Percentiles rank a stretch among this genome's conserved stretches.
phyloP scores from a whole-genome alignment of 1,139 yeast species.

The Kluyveromyces sp. region DNA sequence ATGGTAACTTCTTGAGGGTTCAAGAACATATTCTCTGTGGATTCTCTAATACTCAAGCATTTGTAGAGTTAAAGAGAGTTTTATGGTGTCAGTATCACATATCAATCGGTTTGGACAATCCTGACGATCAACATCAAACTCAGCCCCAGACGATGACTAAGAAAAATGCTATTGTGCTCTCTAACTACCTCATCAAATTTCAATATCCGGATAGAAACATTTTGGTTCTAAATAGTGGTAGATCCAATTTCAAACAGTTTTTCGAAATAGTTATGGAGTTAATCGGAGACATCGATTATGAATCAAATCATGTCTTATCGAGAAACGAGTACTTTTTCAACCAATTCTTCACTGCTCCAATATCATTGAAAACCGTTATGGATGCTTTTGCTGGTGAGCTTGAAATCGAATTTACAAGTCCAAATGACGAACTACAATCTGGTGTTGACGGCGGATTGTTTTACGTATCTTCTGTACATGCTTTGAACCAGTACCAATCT shows the following conservation, averaged over 20 bases:
- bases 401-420: constrained; percentile 34
- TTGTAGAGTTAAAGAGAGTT: constrained; percentile 62
- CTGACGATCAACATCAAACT: constrained; percentile 57
- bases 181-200: constrained; percentile 54
- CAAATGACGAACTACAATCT: constrained; percentile 30
- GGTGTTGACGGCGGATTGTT: constrained; percentile 55
- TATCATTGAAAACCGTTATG: constrained; percentile 45
- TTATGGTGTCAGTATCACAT: constrained; percentile 74
- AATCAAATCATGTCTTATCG: constrained; percentile 30
- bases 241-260: constrained; percentile 63
- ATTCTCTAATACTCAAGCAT: constrained; percentile 37
- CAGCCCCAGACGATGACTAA: constrained; percentile 36
- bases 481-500: constrained; percentile 55
- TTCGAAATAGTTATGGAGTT: constrained; percentile 69
- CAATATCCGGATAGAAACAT: constrained; percentile 57
- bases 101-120: constrained; percentile 48
- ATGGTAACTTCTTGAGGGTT: constrained; percentile 55
- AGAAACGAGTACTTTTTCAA: constrained; percentile 41
- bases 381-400: constrained; percentile 53
- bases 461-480: constrained; percentile 62
- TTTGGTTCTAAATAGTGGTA: constrained; percentile 42
- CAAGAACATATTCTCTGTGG: constrained; percentile 48
- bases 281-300: constrained; percentile 58
- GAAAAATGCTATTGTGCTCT: constrained; percentile 48
- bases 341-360: constrained; percentile 43